phyloP scores from a whole-genome alignment of 257 asterid genomes.

The Solanum dulcamara region DNA sequence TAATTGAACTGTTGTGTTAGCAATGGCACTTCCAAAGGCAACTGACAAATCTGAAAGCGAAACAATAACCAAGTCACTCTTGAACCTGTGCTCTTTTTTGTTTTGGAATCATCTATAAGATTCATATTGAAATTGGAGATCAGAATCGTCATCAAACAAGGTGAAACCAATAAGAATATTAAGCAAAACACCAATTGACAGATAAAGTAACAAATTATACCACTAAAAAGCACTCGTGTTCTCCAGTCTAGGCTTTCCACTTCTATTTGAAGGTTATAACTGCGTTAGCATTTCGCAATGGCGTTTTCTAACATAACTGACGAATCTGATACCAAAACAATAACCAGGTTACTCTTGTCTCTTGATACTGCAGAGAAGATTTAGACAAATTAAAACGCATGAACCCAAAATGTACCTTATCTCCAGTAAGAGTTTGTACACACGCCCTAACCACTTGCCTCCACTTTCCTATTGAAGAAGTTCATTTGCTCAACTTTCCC shows the following conservation, averaged over 20 bases:
- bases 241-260: too few relatives aligned
- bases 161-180: not conserved
- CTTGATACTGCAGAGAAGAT: not conserved
- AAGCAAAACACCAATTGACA: not conserved
- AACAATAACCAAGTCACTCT: too few relatives aligned
- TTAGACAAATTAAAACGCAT: not conserved
- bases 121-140: too few relatives aligned
- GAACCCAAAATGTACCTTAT: not conserved
- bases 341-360: not conserved
- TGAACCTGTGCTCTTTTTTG: too few relatives aligned
- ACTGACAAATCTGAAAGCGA: too few relatives aligned
- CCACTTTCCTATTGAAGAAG: not conserved
- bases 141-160: too few relatives aligned
- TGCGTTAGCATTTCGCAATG: not conserved
- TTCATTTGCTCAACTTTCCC: not conserved
- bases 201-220: not conserved
- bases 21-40: not conserved
- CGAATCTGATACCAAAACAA: not conserved
- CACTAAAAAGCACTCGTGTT: not conserved
- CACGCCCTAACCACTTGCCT: not conserved
- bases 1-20: not conserved
- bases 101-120: too few relatives aligned
- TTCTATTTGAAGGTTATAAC: too few relatives aligned
- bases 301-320: not conserved
- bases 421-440: not conserved